Conservation (phyloP, 208 protist species). For the Leishmania arabica region DNA sequence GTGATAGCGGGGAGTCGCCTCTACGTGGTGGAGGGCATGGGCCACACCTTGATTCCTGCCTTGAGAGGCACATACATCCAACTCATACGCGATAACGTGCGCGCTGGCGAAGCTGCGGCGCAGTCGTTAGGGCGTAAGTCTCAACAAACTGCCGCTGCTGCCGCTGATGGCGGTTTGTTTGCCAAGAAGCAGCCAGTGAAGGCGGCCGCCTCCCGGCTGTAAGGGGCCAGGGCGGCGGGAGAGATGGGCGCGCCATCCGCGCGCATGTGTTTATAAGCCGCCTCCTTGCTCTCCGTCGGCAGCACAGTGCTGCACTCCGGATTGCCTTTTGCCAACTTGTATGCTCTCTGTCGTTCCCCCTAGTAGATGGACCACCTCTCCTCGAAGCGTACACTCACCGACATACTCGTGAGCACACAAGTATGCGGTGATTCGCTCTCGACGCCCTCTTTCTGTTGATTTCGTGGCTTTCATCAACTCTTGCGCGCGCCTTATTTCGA, state of each 20-base stretch:
- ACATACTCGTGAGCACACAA: background rate
- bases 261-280: background rate
- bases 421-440: background rate
- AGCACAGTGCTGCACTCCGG: background rate
- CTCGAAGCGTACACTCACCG: background rate
- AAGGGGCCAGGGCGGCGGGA: background rate
- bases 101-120: constrained; percentile 23
- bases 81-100: constrained; percentile 33
- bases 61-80: constrained; percentile 26
- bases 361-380: background rate
- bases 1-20: constrained; percentile 46
- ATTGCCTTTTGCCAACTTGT: background rate
- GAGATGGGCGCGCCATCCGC: background rate
- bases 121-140: constrained; percentile 5
- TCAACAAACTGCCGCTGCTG: background rate
- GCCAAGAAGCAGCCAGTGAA: background rate
- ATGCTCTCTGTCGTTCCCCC: background rate
- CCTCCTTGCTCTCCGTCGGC: background rate
- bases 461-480: background rate
- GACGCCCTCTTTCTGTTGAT: background rate
- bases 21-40: constrained; percentile 52
- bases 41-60: constrained; percentile 59
- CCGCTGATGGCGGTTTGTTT: constrained; percentile 2
- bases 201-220: constrained; percentile 27
- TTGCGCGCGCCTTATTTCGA: background rate